A percentile compares a stretch with the other conserved stretches of the same genome.
phyloP scores from a whole-genome alignment of 2,329 filamentous ascomycete genomes.

The Fusarium sp. region DNA sequence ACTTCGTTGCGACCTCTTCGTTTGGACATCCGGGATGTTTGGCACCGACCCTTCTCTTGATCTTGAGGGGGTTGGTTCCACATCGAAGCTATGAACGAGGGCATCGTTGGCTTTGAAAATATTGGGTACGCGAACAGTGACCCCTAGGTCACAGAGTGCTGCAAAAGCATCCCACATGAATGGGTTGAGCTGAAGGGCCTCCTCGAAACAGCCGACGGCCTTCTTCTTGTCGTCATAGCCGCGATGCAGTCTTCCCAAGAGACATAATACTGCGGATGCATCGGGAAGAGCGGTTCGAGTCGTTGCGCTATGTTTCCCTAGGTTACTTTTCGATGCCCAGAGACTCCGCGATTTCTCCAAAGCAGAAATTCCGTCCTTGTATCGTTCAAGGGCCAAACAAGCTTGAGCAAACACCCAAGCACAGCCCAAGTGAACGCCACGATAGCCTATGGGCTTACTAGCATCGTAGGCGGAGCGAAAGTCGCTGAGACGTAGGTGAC shows the following conservation, averaged over 20 bases:
- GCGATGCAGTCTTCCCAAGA: constrained; percentile 88
- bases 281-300: constrained; percentile 81
- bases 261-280: constrained; percentile 81
- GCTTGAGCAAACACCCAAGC: constrained; percentile 92
- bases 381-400: constrained; percentile 81
- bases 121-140: constrained; percentile 82
- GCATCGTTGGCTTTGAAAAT: constrained; percentile 80
- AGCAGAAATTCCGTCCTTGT: constrained; percentile 82
- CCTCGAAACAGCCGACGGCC: constrained; percentile 87
- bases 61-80: constrained; percentile 47
- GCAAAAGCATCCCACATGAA: constrained; percentile 99
- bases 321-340: constrained; percentile 80
- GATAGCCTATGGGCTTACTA: constrained; percentile 75
- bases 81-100: constrained; percentile 61
- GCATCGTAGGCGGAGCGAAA: constrained; percentile 87
- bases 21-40: constrained; percentile 54
- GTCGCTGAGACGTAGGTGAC: constrained; percentile 84
- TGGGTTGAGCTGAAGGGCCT: constrained; percentile 87
- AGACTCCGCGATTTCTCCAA: constrained; percentile 83
- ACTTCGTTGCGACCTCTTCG: constrained; percentile 57
- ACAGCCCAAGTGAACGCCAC: constrained; percentile 83
- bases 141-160: constrained; percentile 86
- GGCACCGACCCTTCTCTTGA: constrained; percentile 51
- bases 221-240: constrained; percentile 85
- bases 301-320: constrained; percentile 85